A percentile compares a stretch with the other conserved stretches of the same genome.
Conservation (phyloP, 306 rosid species). For the Gynostemma pentaphyllum region DNA sequence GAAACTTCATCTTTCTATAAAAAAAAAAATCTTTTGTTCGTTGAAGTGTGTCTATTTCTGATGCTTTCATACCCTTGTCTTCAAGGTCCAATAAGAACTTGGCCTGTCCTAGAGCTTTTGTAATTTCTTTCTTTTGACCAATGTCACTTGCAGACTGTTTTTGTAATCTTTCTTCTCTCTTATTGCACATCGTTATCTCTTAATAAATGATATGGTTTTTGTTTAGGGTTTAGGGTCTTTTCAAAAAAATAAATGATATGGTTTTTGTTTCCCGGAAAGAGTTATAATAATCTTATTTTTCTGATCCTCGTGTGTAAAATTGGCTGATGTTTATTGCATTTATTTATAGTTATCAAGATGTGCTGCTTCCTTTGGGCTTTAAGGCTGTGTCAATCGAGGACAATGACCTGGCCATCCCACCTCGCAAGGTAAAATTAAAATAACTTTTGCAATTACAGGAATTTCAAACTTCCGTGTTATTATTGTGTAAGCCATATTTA, state of each 20-base stretch:
- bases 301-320: not conserved
- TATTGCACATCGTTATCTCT: too few species aligned
- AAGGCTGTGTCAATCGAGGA: constrained; percentile 21
- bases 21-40: too few species aligned
- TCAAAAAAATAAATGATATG: not conserved
- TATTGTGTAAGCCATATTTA: not conserved
- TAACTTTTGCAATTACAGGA: not conserved
- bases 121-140: not conserved
- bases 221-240: too few species aligned
- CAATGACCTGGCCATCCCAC: constrained; percentile 24
- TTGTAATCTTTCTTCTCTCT: not conserved
- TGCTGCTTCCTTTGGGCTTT: constrained; percentile 30
- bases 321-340: not conserved
- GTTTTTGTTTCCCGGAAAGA: not conserved
- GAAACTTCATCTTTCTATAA: too few species aligned
- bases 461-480: not conserved
- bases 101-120: not conserved
- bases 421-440: constrained; percentile 22
- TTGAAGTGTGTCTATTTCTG: too few species aligned
- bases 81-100: too few species aligned
- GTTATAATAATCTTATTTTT: not conserved
- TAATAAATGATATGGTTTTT: not conserved
- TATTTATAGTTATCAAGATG: constrained; percentile 27
- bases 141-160: not conserved
- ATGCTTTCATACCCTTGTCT: too few species aligned